Conservation (phyloP, 306 rosid genomes). For the Fragaria nilgerrensis region DNA sequence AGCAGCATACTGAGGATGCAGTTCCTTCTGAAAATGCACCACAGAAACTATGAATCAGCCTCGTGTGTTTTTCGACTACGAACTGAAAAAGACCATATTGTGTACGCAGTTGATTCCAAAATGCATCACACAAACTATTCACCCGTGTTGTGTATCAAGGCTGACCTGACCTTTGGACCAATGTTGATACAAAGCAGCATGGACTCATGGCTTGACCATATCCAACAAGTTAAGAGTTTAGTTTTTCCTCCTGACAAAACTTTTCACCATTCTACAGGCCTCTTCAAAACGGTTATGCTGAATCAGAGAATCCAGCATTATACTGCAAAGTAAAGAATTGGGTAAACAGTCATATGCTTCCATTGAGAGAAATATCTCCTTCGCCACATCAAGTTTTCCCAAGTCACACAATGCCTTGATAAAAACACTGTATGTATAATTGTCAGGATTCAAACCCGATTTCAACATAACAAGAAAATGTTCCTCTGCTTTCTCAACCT, state of each 20-base stretch:
- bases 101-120: conserved; percentile 5
- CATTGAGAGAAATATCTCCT: conserved; percentile 65
- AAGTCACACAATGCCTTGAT: conserved; percentile 50
- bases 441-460: conserved; percentile 63
- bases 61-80: not conserved
- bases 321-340: conserved; percentile 53
- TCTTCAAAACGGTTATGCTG: conserved; percentile 36
- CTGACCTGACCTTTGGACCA: conserved; percentile 2
- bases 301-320: conserved; percentile 45
- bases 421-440: conserved; percentile 58
- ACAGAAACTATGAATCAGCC: not conserved
- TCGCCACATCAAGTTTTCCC: conserved; percentile 65
- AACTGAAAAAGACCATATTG: not conserved
- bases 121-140: not conserved
- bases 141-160: not conserved
- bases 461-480: conserved; percentile 52
- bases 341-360: conserved; percentile 57
- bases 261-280: conserved; percentile 49
- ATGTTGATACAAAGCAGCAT: conserved; percentile 2
- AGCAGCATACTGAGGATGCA: not conserved
- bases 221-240: conserved; percentile 31
- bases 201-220: not conserved
- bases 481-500: conserved; percentile 61
- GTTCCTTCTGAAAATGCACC: not conserved
- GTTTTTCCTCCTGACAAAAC: conserved; percentile 36